Evolutionary conservation across 495 filamentous ascomycete species (phyloP), one percentile per base, ranked within the genome.

Genomic region (Tuber aestivum): DNA sequence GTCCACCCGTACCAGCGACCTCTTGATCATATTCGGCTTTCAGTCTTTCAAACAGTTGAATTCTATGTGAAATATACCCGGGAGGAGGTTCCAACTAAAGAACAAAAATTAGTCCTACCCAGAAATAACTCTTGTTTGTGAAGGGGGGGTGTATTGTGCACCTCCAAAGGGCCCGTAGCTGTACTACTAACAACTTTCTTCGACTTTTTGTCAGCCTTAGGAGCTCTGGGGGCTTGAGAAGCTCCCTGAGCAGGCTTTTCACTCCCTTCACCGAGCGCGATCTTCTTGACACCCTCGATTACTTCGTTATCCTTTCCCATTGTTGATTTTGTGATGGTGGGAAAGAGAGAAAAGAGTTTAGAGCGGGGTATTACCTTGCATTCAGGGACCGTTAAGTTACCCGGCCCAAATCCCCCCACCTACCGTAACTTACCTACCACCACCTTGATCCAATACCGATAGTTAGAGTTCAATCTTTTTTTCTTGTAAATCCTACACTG

Each of bases 31-130:
- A 89, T 83, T 92, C 87, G 76, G 91, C 90, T 88, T 94, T 97
- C 40, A 98, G 85, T 80, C 91, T 89, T 77, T 98, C 91, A 85
- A 97, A 99, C 10, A 99, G 85, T 41, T 90, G 86, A 81, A 97
- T 92, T 42, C 95, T 91, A 80, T 94, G 88, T 78, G 93, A 85
- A 77, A 97, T 87, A 84, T 92, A 97, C n/a, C 90, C 87, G 35
- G 95, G 92, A 41, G 90, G 86, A n/a, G 89, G 88, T 56, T 87
- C 84, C 73, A 93, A 79, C 85, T 92, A 73, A 41, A 41, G 68
- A 75, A 50, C 18, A 71, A 41, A 41, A 70, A 37, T 80, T 45
- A 80, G 61, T 12, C 14, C 74, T 44, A 61, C 32, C 16, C 74
- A 38, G n/a, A n/a, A 21, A 77, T 72, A 68, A 41, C 21, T 27